Conservation (phyloP, 2,329 filamentous ascomycete genomes). For the Monilinia polystroma region DNA sequence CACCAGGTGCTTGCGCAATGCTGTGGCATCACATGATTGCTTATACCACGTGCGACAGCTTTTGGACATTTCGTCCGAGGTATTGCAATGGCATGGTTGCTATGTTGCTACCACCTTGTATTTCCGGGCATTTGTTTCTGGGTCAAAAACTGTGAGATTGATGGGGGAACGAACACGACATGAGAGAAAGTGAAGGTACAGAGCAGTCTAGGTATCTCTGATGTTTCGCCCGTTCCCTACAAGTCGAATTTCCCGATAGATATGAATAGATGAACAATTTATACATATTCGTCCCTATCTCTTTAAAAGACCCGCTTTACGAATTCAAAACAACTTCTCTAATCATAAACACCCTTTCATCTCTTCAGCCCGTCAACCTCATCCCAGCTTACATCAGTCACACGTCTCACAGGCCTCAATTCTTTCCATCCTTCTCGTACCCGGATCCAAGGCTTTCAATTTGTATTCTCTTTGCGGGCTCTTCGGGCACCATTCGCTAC, state of each 20-base stretch:
- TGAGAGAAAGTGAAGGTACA: background rate
- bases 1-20: background rate
- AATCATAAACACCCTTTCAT: background rate
- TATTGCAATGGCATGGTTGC: conserved; percentile 10
- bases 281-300: background rate
- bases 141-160: conserved; percentile 4
- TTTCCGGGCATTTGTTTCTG: conserved; percentile 9
- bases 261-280: background rate
- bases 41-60: conserved; percentile 8
- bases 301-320: too few species aligned
- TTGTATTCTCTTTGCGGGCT: background rate
- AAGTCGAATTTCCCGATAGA: background rate
- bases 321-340: background rate
- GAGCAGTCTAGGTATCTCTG: background rate
- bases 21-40: conserved; percentile 13
- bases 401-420: conserved; percentile 1
- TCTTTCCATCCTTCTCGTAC: conserved; percentile 1
- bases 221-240: background rate
- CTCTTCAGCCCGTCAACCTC: background rate
- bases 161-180: conserved; percentile 6
- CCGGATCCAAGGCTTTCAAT: background rate
- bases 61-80: conserved; percentile 1
- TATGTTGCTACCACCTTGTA: conserved; percentile 7
- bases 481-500: conserved; percentile 1
- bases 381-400: conserved; percentile 2